These are phyloP conservation scores for Mycena chlorophos DNA, from an alignment of 768 basidiomycete species.

Conservation along the genomic window DNA sequence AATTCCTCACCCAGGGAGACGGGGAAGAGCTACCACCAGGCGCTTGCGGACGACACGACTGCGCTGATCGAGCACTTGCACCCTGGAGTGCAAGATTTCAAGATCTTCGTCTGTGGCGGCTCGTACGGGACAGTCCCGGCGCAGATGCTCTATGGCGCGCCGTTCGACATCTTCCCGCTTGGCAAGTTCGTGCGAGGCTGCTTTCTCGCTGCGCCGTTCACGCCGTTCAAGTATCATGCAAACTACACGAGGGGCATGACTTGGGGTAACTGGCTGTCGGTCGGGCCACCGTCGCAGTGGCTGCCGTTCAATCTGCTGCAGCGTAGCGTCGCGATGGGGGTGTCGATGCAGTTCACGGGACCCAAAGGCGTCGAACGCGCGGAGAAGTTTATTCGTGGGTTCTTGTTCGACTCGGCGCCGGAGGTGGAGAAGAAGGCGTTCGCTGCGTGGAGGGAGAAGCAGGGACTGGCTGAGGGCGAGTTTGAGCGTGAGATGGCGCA, in stretches of 20 bases:
- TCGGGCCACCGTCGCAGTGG: conserved; percentile 45
- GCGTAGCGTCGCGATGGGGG: conserved; percentile 31
- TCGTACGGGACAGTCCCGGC: conserved; percentile 56
- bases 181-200: conserved; percentile 48
- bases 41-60: conserved; percentile 45
- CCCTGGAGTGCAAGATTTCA: conserved; percentile 40
- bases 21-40: conserved; percentile 36
- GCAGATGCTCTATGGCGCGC: conserved; percentile 56
- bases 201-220: conserved; percentile 46
- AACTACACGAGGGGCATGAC: conserved; percentile 48
- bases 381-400: conserved; percentile 39
- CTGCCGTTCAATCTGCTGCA: conserved; percentile 42
- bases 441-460: conserved; percentile 42
- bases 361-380: conserved; percentile 33
- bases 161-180: conserved; percentile 52
- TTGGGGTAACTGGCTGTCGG: conserved; percentile 46
- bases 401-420: conserved; percentile 37
- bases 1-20: conserved; percentile 43
- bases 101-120: conserved; percentile 52
- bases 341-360: conserved; percentile 39
- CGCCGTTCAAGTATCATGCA: conserved; percentile 48
- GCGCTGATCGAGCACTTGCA: conserved; percentile 52
- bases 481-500: conserved; percentile 42
- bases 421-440: conserved; percentile 42
- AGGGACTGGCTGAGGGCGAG: conserved; percentile 43